Percentiles rank a stretch among this genome's conserved stretches.
These are phyloP conservation scores for Psidium guajava DNA, from an alignment of 345 rosid genomes.

Conservation along the genomic window DNA sequence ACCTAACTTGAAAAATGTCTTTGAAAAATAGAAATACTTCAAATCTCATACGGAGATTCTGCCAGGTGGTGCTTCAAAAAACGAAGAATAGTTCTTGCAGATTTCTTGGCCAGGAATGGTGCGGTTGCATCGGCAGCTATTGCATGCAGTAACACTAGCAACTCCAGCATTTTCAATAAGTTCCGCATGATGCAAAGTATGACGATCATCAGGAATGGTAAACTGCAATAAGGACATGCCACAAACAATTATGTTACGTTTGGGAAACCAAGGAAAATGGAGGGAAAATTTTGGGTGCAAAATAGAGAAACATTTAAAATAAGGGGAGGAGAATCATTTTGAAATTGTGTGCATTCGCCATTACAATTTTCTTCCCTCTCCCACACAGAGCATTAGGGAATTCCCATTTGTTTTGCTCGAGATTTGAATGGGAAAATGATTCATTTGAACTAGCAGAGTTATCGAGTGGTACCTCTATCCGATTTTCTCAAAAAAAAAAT, in stretches of 20 bases:
- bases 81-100: constrained; percentile 68
- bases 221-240: constrained; percentile 30
- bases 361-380: background rate
- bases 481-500: no score
- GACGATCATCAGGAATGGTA: constrained; percentile 80
- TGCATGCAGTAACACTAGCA: constrained; percentile 56
- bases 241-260: background rate
- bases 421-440: no score
- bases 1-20: no score
- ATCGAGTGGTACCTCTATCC: background rate
- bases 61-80: constrained; percentile 67
- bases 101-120: constrained; percentile 68
- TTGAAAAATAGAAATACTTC: background rate
- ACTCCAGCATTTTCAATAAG: constrained; percentile 85
- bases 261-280: no score
- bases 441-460: no score
- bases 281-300: background rate
- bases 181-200: constrained; percentile 75
- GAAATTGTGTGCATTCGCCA: background rate
- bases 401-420: no score
- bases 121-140: constrained; percentile 80
- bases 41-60: constrained; percentile 14
- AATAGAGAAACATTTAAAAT: background rate
- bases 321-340: background rate
- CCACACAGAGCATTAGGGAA: background rate